Evolutionary conservation across 805 yeast genomes (phyloP).

Genomic region (Teunomyces pallodes): DNA sequence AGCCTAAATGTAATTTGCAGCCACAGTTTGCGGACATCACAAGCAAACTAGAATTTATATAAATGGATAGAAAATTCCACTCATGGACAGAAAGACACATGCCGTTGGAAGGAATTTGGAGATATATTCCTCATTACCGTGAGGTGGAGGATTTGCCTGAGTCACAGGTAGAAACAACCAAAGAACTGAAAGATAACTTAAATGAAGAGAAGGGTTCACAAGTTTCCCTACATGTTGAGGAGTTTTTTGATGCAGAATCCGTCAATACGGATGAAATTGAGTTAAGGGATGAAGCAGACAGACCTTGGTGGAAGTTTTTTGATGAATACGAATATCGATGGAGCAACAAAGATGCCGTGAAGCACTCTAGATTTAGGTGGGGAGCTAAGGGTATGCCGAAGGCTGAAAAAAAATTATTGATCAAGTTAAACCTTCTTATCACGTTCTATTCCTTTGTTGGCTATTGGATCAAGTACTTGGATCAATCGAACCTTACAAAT

Average conservation of each 20-base stretch:
- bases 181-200: neutral
- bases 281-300: constrained; percentile 50
- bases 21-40: neutral
- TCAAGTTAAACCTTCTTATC: constrained; percentile 22
- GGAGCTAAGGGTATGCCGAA: constrained; percentile 23
- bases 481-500: constrained; percentile 22
- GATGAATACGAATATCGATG: constrained; percentile 32
- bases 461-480: constrained; percentile 24
- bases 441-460: constrained; percentile 23
- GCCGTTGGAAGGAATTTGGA: neutral
- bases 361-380: constrained; percentile 13
- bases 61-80: neutral
- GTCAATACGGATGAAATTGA: constrained; percentile 18
- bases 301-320: constrained; percentile 49
- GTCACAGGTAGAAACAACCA: neutral
- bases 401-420: constrained; percentile 21
- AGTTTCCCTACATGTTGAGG: neutral
- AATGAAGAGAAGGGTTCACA: neutral
- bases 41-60: too few relatives aligned
- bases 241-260: neutral
- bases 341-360: constrained; percentile 7
- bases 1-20: neutral
- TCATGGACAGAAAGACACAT: neutral
- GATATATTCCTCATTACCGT: constrained; percentile 1
- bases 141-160: constrained; percentile 2